Percentiles rank a stretch among this genome's conserved stretches.
Evolutionary conservation across 352 stramenopile species (phyloP).

Genomic region (Pythium insidiosum): DNA sequence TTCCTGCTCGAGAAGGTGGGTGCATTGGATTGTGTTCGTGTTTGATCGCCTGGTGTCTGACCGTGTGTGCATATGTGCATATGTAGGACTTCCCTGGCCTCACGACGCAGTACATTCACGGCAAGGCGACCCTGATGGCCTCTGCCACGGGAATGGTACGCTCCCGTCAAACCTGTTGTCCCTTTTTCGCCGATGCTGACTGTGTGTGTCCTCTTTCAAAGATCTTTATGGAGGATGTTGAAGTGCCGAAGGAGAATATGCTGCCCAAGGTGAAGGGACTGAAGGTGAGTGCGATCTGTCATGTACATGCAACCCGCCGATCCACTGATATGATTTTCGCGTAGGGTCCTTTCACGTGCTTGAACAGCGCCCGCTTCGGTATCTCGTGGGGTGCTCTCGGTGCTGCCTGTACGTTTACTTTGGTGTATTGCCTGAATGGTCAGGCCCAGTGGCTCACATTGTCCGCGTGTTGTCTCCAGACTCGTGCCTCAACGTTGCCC

Average conservation of each 20-base stretch:
- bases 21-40: too few species aligned
- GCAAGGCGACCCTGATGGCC: slow-evolving; percentile 94
- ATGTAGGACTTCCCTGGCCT: slow-evolving; percentile 87
- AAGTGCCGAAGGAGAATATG: slow-evolving; percentile 92
- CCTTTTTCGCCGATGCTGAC: too few species aligned
- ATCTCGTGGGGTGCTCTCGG: slow-evolving; percentile 97
- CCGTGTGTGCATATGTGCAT: not conserved
- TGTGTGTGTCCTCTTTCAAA: slow-evolving; percentile 6
- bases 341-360: slow-evolving; percentile 96
- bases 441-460: not conserved
- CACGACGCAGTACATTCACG: slow-evolving; percentile 92
- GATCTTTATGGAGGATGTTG: slow-evolving; percentile 97
- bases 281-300: too few species aligned
- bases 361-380: slow-evolving; percentile 97
- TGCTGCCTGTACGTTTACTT: slow-evolving; percentile 69
- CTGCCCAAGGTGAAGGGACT: slow-evolving; percentile 85
- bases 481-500: slow-evolving; percentile 90
- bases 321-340: too few species aligned
- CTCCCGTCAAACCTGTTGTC: too few species aligned
- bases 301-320: too few species aligned
- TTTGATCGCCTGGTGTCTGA: not conserved
- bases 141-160: slow-evolving; percentile 90
- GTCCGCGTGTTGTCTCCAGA: slow-evolving; percentile 28
- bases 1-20: slow-evolving; percentile 92
- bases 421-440: not conserved